These are phyloP conservation scores for Coffea canephora DNA, from an alignment of 257 asterid species.

Conservation along the genomic window DNA sequence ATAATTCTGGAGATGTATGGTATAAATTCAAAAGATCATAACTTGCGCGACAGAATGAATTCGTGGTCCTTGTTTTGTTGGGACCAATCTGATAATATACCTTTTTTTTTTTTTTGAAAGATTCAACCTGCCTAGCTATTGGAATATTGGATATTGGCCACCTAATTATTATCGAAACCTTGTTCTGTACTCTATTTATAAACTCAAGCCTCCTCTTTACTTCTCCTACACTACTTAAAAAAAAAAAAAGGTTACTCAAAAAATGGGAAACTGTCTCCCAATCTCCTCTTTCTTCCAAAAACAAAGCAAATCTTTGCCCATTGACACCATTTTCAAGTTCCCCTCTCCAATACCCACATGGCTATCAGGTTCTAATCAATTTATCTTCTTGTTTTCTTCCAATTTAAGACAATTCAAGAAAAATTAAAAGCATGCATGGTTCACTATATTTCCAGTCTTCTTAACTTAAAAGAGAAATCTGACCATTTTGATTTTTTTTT, in stretches of 20 bases:
- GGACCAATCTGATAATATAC: background rate
- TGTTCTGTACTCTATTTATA: background rate
- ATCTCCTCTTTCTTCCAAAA: conserved; percentile 13
- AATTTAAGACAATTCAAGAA: background rate
- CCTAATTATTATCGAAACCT: background rate
- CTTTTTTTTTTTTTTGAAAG: background rate
- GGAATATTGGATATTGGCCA: background rate
- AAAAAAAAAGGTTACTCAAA: conserved; percentile 8
- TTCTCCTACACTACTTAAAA: background rate
- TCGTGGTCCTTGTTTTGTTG: background rate
- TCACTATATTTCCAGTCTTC: background rate
- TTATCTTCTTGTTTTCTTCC: background rate
- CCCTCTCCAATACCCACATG: conserved; percentile 66
- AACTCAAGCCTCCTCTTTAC: background rate
- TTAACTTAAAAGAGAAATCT: background rate
- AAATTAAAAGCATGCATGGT: background rate
- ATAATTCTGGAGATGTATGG: background rate
- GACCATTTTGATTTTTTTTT: background rate
- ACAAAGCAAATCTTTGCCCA: conserved; percentile 37
- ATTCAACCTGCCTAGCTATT: background rate
- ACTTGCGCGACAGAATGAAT: background rate
- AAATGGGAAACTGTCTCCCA: conserved; percentile 42
- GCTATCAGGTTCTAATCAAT: conserved; percentile 44
- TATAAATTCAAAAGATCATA: background rate
- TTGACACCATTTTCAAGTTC: conserved; percentile 58